Percentiles rank a stretch among this genome's conserved stretches.
Conservation (phyloP, 2,329 filamentous ascomycete species). For the Xylaria sp. region DNA sequence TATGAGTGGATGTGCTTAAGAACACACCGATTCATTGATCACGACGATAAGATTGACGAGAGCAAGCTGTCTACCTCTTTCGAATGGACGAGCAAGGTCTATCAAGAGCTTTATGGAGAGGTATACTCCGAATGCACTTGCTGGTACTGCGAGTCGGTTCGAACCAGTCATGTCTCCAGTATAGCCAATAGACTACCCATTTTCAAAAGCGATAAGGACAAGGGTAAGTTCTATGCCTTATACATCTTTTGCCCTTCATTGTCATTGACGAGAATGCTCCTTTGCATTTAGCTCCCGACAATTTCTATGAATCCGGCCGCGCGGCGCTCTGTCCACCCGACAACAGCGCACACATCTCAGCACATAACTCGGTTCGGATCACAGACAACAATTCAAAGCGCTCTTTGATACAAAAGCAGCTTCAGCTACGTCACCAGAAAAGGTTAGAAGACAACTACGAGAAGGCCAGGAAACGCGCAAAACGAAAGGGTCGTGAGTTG, state of each 20-base stretch:
- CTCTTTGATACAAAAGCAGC: constrained; percentile 50
- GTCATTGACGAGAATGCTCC: neutral
- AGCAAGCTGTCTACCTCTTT: constrained; percentile 71
- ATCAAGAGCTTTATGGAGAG: constrained; percentile 71
- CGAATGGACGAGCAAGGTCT: constrained; percentile 76
- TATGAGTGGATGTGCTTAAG: constrained; percentile 63
- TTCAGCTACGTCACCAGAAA: constrained; percentile 49
- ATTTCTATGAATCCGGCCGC: constrained; percentile 60
- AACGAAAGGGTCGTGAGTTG: constrained; percentile 59
- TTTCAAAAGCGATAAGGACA: constrained; percentile 58
- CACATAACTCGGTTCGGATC: constrained; percentile 72
- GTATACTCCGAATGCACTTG: constrained; percentile 82
- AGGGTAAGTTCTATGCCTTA: constrained; percentile 38
- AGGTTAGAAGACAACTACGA: constrained; percentile 66
- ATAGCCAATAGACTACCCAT: constrained; percentile 58
- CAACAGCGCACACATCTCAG: constrained; percentile 75
- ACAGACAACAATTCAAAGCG: constrained; percentile 42
- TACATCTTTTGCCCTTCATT: neutral
- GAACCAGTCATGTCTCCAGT: constrained; percentile 63
- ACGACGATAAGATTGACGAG: constrained; percentile 86
- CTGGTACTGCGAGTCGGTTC: constrained; percentile 83
- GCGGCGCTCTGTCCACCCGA: constrained; percentile 63
- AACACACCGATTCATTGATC: constrained; percentile 73
- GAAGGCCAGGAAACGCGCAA: constrained; percentile 61
- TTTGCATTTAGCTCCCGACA: constrained; percentile 50